phyloP scores from a whole-genome alignment of 1,139 yeast species.

The Protomyces inundatus region DNA sequence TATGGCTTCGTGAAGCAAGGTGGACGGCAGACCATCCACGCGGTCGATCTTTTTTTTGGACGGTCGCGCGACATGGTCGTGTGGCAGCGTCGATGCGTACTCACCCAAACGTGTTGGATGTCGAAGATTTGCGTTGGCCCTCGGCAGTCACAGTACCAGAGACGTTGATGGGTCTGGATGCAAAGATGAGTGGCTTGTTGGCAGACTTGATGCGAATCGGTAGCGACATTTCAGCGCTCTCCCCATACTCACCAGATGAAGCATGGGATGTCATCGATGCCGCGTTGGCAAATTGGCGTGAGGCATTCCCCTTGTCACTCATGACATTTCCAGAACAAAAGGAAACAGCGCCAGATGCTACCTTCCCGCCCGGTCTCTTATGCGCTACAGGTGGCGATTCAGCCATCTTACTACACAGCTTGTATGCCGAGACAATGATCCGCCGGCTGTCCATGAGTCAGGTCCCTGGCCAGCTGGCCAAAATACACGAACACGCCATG shows the following conservation, averaged over 20 bases:
- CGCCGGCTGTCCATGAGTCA: neutral
- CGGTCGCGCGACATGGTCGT: conserved; percentile 13
- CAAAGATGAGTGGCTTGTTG: neutral
- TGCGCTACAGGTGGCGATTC: conserved; percentile 6
- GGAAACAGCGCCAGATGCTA: neutral
- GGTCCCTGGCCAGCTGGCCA: neutral
- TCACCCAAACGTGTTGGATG: conserved; percentile 6
- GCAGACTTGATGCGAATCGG: conserved; percentile 1
- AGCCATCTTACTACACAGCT: conserved; percentile 11
- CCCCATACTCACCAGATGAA: neutral
- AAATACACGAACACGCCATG: conserved; percentile 20
- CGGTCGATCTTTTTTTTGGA: conserved; percentile 17
- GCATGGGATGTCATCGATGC: conserved; percentile 3
- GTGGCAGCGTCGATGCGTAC: neutral
- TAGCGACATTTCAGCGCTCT: neutral
- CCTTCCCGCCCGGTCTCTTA: conserved; percentile 3
- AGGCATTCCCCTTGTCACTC: conserved; percentile 1
- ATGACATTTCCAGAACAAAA: neutral
- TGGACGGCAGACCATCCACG: neutral
- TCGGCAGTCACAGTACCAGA: neutral
- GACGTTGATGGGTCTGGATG: neutral
- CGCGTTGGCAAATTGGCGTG: neutral
- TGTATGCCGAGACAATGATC: conserved; percentile 16
- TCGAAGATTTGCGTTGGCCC: conserved; percentile 15
- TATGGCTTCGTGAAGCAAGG: conserved; percentile 3